These are phyloP conservation scores for Loxodes magnus DNA, from an alignment of 73 alveolate genomes.

Conservation along the genomic window DNA sequence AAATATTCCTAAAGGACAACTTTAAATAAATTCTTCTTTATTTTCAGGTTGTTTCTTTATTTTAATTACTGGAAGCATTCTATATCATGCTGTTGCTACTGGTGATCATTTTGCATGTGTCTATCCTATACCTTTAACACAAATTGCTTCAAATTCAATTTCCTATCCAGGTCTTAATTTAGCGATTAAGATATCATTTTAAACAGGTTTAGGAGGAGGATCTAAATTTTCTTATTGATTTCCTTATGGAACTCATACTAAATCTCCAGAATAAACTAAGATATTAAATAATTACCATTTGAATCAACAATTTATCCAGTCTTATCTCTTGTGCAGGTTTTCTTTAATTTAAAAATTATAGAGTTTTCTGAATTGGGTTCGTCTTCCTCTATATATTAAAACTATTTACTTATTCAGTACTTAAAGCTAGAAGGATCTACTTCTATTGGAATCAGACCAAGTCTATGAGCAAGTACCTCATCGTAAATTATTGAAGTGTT, in stretches of 20 bases:
- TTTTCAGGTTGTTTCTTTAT: slow-evolving; percentile 45
- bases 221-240: slow-evolving; percentile 52
- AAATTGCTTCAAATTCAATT: slow-evolving; percentile 73
- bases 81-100: slow-evolving; percentile 90
- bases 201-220: slow-evolving; percentile 62
- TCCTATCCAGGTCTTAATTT: slow-evolving; percentile 92
- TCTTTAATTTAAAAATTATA: slow-evolving; percentile 1
- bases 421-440: slow-evolving; percentile 87
- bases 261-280: slow-evolving; percentile 61
- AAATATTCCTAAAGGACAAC: slow-evolving; percentile 87
- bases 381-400: not conserved
- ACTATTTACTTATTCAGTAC: slow-evolving; percentile 11
- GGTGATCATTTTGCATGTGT: slow-evolving; percentile 99
- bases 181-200: slow-evolving; percentile 81
- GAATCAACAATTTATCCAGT: not conserved
- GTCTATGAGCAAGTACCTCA: slow-evolving; percentile 92
- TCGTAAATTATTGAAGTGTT: slow-evolving; percentile 94
- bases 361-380: slow-evolving; percentile 3
- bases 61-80: slow-evolving; percentile 70
- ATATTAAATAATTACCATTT: slow-evolving; percentile 54
- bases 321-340: not conserved
- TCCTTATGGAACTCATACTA: slow-evolving; percentile 72
- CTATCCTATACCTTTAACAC: slow-evolving; percentile 91
- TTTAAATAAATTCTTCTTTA: slow-evolving; percentile 56
- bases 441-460: slow-evolving; percentile 88